Evolutionary conservation across 768 basidiomycete species (phyloP).

Genomic region (Amanita molliuscula): DNA sequence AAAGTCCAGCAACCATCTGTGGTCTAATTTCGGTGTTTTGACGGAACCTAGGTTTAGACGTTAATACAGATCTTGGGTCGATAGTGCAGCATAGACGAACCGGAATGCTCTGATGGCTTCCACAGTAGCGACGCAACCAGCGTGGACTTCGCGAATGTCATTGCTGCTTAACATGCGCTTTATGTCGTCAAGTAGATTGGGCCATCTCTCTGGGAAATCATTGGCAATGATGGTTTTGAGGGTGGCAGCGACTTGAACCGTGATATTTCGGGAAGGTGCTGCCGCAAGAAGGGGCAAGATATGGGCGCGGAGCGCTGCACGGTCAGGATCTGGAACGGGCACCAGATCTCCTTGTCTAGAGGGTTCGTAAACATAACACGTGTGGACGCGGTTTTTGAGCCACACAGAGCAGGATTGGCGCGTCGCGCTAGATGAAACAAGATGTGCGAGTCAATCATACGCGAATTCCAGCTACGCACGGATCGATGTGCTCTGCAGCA

Average conservation of each 20-base stretch:
- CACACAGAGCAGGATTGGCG: slow-evolving; percentile 82
- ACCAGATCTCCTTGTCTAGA: slow-evolving; percentile 45
- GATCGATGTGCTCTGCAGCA: slow-evolving; percentile 63
- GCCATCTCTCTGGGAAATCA: slow-evolving; percentile 78
- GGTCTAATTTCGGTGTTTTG: slow-evolving; percentile 52
- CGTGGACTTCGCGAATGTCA: slow-evolving; percentile 65
- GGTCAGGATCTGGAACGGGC: slow-evolving; percentile 58
- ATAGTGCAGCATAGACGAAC: slow-evolving; percentile 23
- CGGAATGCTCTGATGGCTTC: slow-evolving; percentile 74
- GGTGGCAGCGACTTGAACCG: slow-evolving; percentile 63
- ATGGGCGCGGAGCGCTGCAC: slow-evolving; percentile 56
- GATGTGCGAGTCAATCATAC: background rate
- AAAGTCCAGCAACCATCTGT: slow-evolving; percentile 46
- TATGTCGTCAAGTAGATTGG: slow-evolving; percentile 54
- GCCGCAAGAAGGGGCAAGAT: slow-evolving; percentile 63
- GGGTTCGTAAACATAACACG: slow-evolving; percentile 46
- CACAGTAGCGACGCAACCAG: slow-evolving; percentile 68
- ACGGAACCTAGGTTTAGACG: slow-evolving; percentile 44
- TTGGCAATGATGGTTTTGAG: slow-evolving; percentile 64
- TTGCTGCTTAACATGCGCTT: slow-evolving; percentile 51
- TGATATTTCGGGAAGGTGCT: slow-evolving; percentile 56
- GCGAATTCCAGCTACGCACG: slow-evolving; percentile 43
- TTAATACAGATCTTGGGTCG: background rate
- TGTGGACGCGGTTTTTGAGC: slow-evolving; percentile 82
- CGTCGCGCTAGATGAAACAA: slow-evolving; percentile 35